Evolutionary conservation across 2,329 filamentous ascomycete genomes (phyloP).

Genomic region (Cryoendolithus antarcticus): DNA sequence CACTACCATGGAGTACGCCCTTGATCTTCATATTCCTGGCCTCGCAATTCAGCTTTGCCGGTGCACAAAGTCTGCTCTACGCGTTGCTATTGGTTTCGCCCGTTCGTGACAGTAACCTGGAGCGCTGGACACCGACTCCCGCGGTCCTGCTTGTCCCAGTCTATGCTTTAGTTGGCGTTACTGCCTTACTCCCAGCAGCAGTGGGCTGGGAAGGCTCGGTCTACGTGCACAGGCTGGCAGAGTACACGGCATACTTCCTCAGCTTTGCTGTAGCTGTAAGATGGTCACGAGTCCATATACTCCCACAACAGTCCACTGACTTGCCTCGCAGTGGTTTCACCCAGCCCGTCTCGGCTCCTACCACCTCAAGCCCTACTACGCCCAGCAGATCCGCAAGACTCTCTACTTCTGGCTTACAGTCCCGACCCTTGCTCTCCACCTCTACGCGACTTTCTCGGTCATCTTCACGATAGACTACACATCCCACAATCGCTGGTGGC

Average conservation of each 20-base stretch:
- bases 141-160: neutral
- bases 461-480: neutral
- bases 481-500: neutral
- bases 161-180: neutral
- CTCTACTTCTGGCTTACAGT: neutral
- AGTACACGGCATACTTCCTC: neutral
- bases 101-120: slow-evolving; percentile 1
- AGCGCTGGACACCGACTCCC: slow-evolving; percentile 3
- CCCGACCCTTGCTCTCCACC: neutral
- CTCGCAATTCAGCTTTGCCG: neutral
- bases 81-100: slow-evolving; percentile 4
- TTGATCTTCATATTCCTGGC: neutral
- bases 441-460: neutral
- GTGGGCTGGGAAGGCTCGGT: neutral
- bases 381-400: too few relatives aligned
- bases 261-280: slow-evolving; percentile 2
- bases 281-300: neutral
- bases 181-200: neutral
- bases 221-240: neutral
- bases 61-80: slow-evolving; percentile 2
- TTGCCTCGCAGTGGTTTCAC: neutral
- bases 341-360: neutral
- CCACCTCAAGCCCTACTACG: too few relatives aligned
- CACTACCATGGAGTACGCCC: slow-evolving; percentile 3
- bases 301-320: too few relatives aligned